Evolutionary conservation across 1,284 basidiomycete genomes (phyloP).

Genomic region (Fistulinella cinereoalba): DNA sequence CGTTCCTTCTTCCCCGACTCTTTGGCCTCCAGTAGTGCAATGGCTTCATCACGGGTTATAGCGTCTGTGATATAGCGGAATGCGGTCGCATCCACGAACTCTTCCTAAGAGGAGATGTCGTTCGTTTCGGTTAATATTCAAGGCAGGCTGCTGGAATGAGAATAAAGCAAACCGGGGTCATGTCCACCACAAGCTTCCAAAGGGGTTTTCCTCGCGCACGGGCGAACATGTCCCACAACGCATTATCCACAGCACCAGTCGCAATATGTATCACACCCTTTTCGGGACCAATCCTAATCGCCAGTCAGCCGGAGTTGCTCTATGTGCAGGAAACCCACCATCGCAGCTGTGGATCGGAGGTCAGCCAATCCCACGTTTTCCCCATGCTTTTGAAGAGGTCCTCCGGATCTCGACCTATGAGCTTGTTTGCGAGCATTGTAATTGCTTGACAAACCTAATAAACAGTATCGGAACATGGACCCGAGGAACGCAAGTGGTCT

Average conservation of each 20-base stretch:
- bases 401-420: conserved; percentile 84
- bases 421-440: conserved; percentile 69
- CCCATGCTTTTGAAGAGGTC: conserved; percentile 89
- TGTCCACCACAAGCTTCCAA: conserved; percentile 83
- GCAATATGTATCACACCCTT: conserved; percentile 87
- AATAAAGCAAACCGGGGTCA: conserved; percentile 84
- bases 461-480: background rate
- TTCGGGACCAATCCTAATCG: conserved; percentile 76
- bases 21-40: conserved; percentile 77
- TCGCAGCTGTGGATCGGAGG: conserved; percentile 83
- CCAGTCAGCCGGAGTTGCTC: conserved; percentile 1
- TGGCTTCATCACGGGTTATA: conserved; percentile 87
- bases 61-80: conserved; percentile 95
- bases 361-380: conserved; percentile 73
- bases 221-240: conserved; percentile 83
- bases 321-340: conserved; percentile 53
- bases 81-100: conserved; percentile 79
- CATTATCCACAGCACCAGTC: conserved; percentile 77
- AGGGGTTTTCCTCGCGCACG: conserved; percentile 74
- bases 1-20: conserved; percentile 76
- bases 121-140: background rate
- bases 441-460: conserved; percentile 77
- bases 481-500: background rate
- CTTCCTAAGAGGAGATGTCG: conserved; percentile 51
- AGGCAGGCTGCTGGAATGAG: conserved; percentile 25